Base-by-base conservation (phyloP, 2,329 filamentous ascomycete species). In the Fusarium lyarnte region DNA sequence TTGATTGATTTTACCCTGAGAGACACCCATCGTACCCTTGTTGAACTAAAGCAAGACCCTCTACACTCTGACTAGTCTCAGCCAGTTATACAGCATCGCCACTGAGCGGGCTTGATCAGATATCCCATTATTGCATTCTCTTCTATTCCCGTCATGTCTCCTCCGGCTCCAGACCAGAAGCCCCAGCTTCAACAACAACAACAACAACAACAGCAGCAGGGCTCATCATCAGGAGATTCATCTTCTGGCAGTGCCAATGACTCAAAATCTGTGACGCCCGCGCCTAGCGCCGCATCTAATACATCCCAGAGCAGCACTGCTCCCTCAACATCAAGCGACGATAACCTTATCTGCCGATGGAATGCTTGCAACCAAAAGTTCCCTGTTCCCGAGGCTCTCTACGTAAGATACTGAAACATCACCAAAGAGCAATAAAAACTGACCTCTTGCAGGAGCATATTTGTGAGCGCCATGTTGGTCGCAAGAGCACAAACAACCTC, bases 401-500 rank as follows among this genome's bases (percentile, higher is more conserved):
- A 91, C 78, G 88, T 90, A 84, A 82, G 88, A 82, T 46, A 33
- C 14, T 14, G 16, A 25, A 21, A 27, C 31, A 17, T 35, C 12
- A 38, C 29, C n/a, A 8, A 36, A 29, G 60, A 29, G 14, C 19
- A 49, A 43, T 13, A 36, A 27, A 54, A 39, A 55, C 31, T 75
- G 23, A 74, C 57, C 25, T 47, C 27, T n/a, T 17, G 31, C 27
- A 98, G 95, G 95, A 98, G 79, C 96, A 99, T 83, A 95, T 99
- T 76, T 98, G 96, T 84, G 96, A 98, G 82, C 94, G 94, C 79
- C 96, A 99, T 87, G 95, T 99, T 81, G 96, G 96, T 74, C 94
- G 96, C 84, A 99, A 99, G 87, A 97, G 94, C 86, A 99, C 96
- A 80, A 98, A 98, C 87, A 99, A 99, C 84, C 87, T 99, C 79